Base-by-base conservation (phyloP, 129 eudicot species). In the Pulicaria dysenterica region DNA sequence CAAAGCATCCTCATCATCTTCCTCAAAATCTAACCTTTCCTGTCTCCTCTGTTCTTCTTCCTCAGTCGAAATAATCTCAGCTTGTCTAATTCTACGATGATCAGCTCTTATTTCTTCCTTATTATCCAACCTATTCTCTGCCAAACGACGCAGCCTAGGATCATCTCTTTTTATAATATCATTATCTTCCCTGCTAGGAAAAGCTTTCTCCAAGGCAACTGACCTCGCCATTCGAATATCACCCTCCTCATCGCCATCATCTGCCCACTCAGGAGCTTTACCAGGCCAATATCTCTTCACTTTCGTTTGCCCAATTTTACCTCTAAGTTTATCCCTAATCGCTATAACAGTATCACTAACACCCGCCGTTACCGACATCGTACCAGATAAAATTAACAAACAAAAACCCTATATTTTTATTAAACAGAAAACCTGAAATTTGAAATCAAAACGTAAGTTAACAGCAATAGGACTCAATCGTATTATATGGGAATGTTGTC, bases 211-310 rank as follows among this genome's bases (percentile, higher is more conserved):
- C 40, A 94, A 82, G 8, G 91, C 86, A 4, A 66, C 84, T 1
- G 80, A 61, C 79, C 88, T 83, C 19, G 90, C 57, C 85, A 75
- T 75, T 43, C 81, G 80, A 0, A 90, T 81, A 75, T 86, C 97
- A n/a, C 70, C 93, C 5, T 82, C 97, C 63, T 94, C 97, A 36
- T 88, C 98, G n/a, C 72, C 75, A 61, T 90, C 96, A 54, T 90
- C 97, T 2, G 97, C 98, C 98, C 96, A 94, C 74, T 94, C 98
- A 1, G 97, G 97, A 7, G 98, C 98, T 77, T 90, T 94, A 47
- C 98, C 98, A 6, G 98, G 96, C 97, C 98, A 94, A 64, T 94
- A 90, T 38, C 99, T 74, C 61, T 94, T 94, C n/a, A 94, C 99
- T 69, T 90, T 90, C 37, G 97, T 94, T 70, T 90, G 96, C 61